A percentile compares a stretch with the other conserved stretches of the same genome.
These are phyloP conservation scores for Penicillium lividum DNA, from an alignment of 495 filamentous ascomycete genomes.

Conservation along the genomic window DNA sequence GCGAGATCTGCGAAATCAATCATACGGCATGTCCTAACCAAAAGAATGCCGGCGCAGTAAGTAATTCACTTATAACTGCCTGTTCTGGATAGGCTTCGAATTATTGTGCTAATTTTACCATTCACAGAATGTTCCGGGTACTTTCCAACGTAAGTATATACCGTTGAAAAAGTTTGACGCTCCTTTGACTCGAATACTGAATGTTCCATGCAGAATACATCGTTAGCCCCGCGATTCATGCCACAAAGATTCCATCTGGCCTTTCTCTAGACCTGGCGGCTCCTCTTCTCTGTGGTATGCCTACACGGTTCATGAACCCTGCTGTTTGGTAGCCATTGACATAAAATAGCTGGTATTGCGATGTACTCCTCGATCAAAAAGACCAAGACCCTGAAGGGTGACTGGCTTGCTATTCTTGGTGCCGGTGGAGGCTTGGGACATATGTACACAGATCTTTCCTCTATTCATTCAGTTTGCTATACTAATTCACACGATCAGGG, in stretches of 20 bases:
- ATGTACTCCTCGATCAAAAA: conserved; percentile 53
- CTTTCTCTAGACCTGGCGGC: conserved; percentile 38
- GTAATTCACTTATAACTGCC: background rate
- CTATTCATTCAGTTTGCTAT: background rate
- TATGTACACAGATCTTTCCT: conserved; percentile 30
- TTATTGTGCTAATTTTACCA: background rate
- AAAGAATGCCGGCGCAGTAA: conserved; percentile 47
- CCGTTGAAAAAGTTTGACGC: background rate
- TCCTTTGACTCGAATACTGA: background rate
- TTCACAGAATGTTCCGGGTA: conserved; percentile 44
- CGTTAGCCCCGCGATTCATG: conserved; percentile 43
- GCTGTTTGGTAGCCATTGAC: background rate
- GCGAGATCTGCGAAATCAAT: conserved; percentile 49
- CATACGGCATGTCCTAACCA: conserved; percentile 47
- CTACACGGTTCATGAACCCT: background rate
- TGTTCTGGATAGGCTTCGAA: too few relatives aligned
- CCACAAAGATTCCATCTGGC: conserved; percentile 38
- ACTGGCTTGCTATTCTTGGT: conserved; percentile 45
- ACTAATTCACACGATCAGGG: conserved; percentile 24
- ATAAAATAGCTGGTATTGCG: conserved; percentile 38
- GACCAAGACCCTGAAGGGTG: conserved; percentile 39
- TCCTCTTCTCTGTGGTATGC: conserved; percentile 44
- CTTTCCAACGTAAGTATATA: conserved; percentile 41
- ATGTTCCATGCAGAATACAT: conserved; percentile 33
- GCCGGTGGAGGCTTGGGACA: conserved; percentile 48